These are phyloP conservation scores for Cyphellophora europaea DNA, from an alignment of 2,329 filamentous ascomycete species.

Conservation along the genomic window DNA sequence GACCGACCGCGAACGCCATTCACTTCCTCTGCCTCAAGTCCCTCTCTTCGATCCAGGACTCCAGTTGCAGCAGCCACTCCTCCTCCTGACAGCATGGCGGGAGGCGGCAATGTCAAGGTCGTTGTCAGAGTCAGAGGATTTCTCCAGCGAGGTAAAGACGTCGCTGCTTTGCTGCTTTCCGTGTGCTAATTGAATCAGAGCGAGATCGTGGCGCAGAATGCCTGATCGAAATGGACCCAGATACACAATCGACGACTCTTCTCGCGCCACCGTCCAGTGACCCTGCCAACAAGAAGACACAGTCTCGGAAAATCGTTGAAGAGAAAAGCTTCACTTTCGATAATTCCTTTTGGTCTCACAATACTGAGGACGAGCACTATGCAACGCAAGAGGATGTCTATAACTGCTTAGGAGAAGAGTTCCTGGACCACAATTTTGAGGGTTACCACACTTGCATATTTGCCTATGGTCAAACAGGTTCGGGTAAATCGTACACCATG, in stretches of 20 bases:
- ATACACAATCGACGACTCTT: conserved; percentile 75
- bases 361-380: conserved; percentile 71
- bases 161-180: conserved; percentile 14
- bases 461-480: conserved; percentile 94
- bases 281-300: conserved; percentile 41
- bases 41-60: conserved; percentile 65
- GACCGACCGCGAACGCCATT: conserved; percentile 23
- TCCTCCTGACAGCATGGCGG: conserved; percentile 39
- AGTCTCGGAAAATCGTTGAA: conserved; percentile 65
- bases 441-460: conserved; percentile 99
- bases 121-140: conserved; percentile 75
- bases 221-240: conserved; percentile 83
- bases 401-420: conserved; percentile 87
- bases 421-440: conserved; percentile 97
- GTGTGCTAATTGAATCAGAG: conserved; percentile 46
- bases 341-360: conserved; percentile 96
- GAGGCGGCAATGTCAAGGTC: conserved; percentile 68
- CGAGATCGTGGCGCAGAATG: conserved; percentile 71
- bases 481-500: conserved; percentile 96
- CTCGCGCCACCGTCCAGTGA: conserved; percentile 54
- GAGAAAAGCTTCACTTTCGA: conserved; percentile 94
- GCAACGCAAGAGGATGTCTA: conserved; percentile 90
- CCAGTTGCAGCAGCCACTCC: conserved; percentile 46
- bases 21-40: conserved; percentile 65
- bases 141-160: conserved; percentile 58